Evolutionary conservation across 805 yeast species (phyloP).

Genomic region (Pichia nanzhaoensis): DNA sequence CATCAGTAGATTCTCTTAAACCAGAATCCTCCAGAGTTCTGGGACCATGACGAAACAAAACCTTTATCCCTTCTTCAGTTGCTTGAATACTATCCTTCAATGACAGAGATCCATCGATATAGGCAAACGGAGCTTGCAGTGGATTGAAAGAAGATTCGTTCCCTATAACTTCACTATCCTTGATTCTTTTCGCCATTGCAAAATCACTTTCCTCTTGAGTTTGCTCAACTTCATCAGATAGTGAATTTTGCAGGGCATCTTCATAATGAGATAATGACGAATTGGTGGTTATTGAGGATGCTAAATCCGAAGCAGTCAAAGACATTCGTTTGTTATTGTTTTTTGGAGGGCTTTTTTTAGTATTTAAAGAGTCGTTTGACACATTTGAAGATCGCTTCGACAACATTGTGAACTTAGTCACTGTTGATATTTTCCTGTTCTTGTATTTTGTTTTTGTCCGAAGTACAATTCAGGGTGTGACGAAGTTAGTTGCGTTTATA

Average conservation of each 20-base stretch:
- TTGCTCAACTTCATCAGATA: neutral
- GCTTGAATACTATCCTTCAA: neutral
- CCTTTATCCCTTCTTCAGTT: neutral
- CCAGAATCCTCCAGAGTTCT: slow-evolving; percentile 8
- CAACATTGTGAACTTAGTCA: too few relatives aligned
- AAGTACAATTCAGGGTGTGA: too few relatives aligned
- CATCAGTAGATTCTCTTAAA: slow-evolving; percentile 2
- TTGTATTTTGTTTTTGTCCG: too few relatives aligned
- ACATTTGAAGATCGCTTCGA: neutral
- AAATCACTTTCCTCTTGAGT: neutral
- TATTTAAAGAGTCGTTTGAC: neutral
- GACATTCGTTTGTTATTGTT: neutral
- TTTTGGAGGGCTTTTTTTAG: neutral
- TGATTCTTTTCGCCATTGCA: slow-evolving; percentile 9
- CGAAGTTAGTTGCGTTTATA: too few relatives aligned
- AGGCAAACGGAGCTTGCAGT: slow-evolving; percentile 9
- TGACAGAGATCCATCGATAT: slow-evolving; percentile 8
- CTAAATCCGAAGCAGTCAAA: neutral
- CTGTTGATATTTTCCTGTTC: too few relatives aligned
- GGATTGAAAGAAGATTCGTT: slow-evolving; percentile 9
- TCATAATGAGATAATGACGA: neutral
- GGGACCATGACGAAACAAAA: neutral
- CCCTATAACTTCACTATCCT: slow-evolving; percentile 7
- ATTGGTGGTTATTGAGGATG: neutral
- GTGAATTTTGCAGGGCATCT: neutral